Percentiles rank a stretch among this genome's conserved stretches.
Evolutionary conservation across 2,329 filamentous ascomycete genomes (phyloP).

Genomic region (Leptographium galeiforme): DNA sequence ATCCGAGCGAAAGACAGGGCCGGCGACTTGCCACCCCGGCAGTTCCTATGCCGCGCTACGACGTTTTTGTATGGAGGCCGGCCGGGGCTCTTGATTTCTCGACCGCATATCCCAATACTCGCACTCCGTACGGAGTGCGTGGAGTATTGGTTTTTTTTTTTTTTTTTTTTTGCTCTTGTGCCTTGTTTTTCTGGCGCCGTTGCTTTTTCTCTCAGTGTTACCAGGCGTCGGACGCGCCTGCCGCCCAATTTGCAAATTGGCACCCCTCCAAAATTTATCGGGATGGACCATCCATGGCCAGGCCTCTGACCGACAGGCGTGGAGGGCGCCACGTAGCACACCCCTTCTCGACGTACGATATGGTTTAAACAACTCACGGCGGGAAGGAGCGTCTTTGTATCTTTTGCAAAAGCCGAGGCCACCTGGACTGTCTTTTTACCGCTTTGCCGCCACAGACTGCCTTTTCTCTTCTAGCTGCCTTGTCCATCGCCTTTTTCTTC

Average conservation of each 20-base stretch:
- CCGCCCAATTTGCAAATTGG: background rate
- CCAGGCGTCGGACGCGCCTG: background rate
- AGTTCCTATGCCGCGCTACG: background rate
- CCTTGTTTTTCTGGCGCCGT: too few species aligned
- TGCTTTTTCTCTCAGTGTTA: too few species aligned
- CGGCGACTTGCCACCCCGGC: background rate
- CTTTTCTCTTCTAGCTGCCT: background rate
- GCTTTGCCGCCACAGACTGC: background rate
- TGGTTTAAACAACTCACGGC: background rate
- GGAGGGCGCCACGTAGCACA: slow-evolving; percentile 11
- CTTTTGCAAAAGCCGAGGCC: background rate
- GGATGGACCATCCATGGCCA: background rate
- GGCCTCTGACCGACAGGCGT: slow-evolving; percentile 5
- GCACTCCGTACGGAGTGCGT: too few species aligned
- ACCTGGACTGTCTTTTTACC: background rate
- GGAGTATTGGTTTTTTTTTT: too few species aligned
- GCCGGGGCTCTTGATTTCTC: background rate
- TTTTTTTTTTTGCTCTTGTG: too few species aligned
- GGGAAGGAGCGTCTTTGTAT: background rate
- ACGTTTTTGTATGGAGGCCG: background rate
- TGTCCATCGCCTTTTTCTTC: background rate
- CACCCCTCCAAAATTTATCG: background rate
- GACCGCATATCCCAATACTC: background rate
- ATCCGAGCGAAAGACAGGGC: background rate
- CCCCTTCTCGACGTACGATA: background rate